phyloP scores from a whole-genome alignment of 805 yeast genomes.

The Kazachstania psychrophila region DNA sequence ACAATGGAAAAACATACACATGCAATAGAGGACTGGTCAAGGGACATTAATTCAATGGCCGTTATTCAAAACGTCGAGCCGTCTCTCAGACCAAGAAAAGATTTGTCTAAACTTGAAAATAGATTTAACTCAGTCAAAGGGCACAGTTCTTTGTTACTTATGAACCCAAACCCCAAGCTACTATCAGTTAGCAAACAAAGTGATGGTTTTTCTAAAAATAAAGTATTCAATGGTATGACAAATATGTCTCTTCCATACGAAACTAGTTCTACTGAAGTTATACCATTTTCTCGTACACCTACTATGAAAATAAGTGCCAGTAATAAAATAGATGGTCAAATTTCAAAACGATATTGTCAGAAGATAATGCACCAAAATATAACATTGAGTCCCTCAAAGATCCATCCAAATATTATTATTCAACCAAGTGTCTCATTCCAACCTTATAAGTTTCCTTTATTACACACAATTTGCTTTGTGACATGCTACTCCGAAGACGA shows the following conservation, averaged over 20 bases:
- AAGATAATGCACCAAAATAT: too few species aligned
- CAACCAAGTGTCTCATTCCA: slow-evolving; percentile 86
- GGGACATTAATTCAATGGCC: slow-evolving; percentile 44
- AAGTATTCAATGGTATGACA: too few species aligned
- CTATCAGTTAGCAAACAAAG: neutral
- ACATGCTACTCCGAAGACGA: slow-evolving; percentile 95
- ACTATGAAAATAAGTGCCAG: too few species aligned
- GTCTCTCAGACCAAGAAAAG: slow-evolving; percentile 40
- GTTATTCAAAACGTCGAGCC: slow-evolving; percentile 46
- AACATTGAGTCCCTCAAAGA: slow-evolving; percentile 47
- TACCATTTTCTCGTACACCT: too few species aligned
- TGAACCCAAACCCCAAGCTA: neutral
- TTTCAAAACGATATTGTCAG: too few species aligned
- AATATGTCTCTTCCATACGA: too few species aligned
- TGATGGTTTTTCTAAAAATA: too few species aligned
- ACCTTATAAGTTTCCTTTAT: slow-evolving; percentile 76
- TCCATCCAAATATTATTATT: slow-evolving; percentile 74
- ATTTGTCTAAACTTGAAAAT: slow-evolving; percentile 9
- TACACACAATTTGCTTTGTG: slow-evolving; percentile 65
- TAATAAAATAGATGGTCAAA: neutral
- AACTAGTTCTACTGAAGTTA: too few species aligned
- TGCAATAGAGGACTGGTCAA: slow-evolving; percentile 80
- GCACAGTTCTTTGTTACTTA: slow-evolving; percentile 29
- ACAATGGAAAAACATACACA: slow-evolving; percentile 54
- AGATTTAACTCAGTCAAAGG: slow-evolving; percentile 30